Base-by-base conservation (phyloP, 2,329 filamentous ascomycete species). In the Hypoxylon sp. region DNA sequence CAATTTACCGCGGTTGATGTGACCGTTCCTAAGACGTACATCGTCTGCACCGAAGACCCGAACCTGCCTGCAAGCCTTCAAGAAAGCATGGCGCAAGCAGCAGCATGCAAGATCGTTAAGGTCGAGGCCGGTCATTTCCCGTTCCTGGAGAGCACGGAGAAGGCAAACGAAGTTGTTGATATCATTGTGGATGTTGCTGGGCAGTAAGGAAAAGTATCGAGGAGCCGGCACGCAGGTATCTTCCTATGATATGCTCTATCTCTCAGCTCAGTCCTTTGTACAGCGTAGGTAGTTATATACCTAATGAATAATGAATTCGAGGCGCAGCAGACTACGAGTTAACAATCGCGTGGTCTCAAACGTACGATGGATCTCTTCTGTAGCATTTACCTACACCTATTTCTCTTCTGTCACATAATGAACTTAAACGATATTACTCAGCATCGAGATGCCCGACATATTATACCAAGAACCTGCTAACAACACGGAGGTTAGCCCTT, bases 41-140 rank as follows among this genome's bases (percentile, higher is more conserved):
- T 79, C 6, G 65, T 72, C 6, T 78, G 76, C 19, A 70, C 69
- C 5, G 47, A 73, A 1, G 77, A 79, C 46, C 35, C 61, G 0
- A 31, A 59, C 0, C 57, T 78, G 17, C 74, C 75, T 0, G 22
- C 67, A 5, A 47, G 66, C 13, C 72, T 66, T 1, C 76, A 78
- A 19, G 33, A 69, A 22, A 64, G 46, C 2, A 70, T 78, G 69
- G 76, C 74, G 9, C 22, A 65, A 31, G 52, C 57, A 6, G 61
- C 59, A 13, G 64, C 63, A 11, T 71, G 64, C 26, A 55, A 62
- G n/a, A 46, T 73, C 2, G 57, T 74, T 6, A 71, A 71, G 59
- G 42, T 74, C 19, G 67, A 64, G 26, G 61, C 59, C 31, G 70
- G 66, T 1, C 74, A 74, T 46, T 74, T 70, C 47, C 71, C 74